phyloP scores from a whole-genome alignment of 176 grass and related monocot genomes.

The Metroxylon sagu region DNA sequence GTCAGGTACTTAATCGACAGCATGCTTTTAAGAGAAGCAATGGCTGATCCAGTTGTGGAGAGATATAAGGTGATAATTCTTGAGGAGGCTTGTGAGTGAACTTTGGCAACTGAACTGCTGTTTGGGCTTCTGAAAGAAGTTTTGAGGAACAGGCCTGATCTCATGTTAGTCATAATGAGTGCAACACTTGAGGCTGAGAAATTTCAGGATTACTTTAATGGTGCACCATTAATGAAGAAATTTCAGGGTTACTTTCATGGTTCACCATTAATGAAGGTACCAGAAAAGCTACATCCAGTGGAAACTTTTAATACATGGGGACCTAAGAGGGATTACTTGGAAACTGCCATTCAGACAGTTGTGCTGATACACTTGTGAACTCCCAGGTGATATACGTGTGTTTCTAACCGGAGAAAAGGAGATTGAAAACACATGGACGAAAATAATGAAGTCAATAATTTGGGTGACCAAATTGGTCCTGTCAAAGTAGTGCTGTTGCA shows the following conservation, averaged over 20 bases:
- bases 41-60: slow-evolving; percentile 91
- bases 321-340: slow-evolving; percentile 91
- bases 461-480: slow-evolving; percentile 95
- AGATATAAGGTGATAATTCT: slow-evolving; percentile 94
- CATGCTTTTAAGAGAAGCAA: slow-evolving; percentile 99
- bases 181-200: slow-evolving; percentile 95
- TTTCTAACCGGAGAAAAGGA: slow-evolving; percentile 98
- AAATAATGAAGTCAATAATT: slow-evolving; percentile 96
- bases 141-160: slow-evolving; percentile 68
- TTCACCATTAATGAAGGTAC: slow-evolving; percentile 85
- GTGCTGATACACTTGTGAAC: slow-evolving; percentile 90
- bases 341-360: slow-evolving; percentile 81
- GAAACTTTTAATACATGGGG: slow-evolving; percentile 96
- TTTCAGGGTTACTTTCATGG: slow-evolving; percentile 62
- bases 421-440: slow-evolving; percentile 94
- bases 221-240: slow-evolving; percentile 85
- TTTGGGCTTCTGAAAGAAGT: slow-evolving; percentile 97
- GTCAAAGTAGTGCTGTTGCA: slow-evolving; percentile 82
- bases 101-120: slow-evolving; percentile 80
- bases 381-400: slow-evolving; percentile 80
- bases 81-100: slow-evolving; percentile 91
- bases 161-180: slow-evolving; percentile 95
- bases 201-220: slow-evolving; percentile 72
- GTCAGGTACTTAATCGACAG: slow-evolving; percentile 99
- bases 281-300: slow-evolving; percentile 80